phyloP scores from a whole-genome alignment of 208 protist genomes.

The Trichomonas vaginalis region DNA sequence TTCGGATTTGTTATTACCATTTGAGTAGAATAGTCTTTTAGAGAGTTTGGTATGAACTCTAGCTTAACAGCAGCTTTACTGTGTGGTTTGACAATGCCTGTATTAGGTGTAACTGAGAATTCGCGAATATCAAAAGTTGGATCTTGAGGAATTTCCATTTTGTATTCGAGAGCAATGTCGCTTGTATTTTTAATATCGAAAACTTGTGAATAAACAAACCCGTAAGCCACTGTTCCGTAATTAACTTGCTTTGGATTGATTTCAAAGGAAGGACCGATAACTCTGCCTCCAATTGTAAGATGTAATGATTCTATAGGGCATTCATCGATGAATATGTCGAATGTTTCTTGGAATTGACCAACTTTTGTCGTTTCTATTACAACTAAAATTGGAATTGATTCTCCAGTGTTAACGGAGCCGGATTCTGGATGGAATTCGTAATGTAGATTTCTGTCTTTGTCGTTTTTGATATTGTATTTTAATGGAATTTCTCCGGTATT shows the following conservation, averaged over 20 bases:
- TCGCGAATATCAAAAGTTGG: neutral
- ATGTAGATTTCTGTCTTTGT: neutral
- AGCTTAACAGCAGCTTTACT: neutral
- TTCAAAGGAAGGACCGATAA: slow-evolving; percentile 4
- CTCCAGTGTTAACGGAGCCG: neutral
- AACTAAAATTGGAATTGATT: neutral
- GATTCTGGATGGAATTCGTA: neutral
- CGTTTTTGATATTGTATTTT: neutral
- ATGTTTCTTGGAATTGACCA: neutral
- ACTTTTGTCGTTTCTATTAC: neutral
- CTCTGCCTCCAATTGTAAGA: neutral
- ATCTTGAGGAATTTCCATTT: neutral
- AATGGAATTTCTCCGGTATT: neutral
- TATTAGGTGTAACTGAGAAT: neutral
- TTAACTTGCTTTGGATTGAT: neutral
- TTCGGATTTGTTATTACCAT: neutral
- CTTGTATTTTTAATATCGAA: neutral
- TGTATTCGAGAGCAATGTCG: neutral
- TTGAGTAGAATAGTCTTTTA: neutral
- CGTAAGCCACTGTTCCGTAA: neutral
- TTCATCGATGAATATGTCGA: neutral
- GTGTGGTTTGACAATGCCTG: neutral
- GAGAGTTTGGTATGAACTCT: neutral
- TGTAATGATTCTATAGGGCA: no score
- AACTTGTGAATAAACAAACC: neutral